Evolutionary conservation across 23 red algal species (phyloP).

Genomic region (Cyanidium caldarium): DNA sequence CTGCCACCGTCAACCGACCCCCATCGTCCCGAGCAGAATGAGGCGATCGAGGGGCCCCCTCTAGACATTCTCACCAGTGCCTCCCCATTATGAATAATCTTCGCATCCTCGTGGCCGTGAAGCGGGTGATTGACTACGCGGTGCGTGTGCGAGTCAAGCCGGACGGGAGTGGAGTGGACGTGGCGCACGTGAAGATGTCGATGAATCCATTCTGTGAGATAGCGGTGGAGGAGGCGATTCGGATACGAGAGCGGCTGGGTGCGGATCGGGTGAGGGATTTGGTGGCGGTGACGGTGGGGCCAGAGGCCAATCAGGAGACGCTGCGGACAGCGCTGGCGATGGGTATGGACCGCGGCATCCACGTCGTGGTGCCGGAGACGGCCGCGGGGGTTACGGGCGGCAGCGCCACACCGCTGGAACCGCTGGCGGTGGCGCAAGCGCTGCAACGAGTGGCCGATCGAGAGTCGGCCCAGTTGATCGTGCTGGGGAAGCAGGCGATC

Average conservation of each 20-base stretch:
- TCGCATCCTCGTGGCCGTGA: constrained; percentile 51
- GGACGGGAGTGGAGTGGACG: constrained; percentile 59
- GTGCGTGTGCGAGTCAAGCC: constrained; percentile 63
- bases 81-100: no score
- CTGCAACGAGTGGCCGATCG: constrained; percentile 26
- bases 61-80: no score
- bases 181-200: constrained; percentile 55
- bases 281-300: constrained; percentile 57
- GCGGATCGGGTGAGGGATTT: constrained; percentile 31
- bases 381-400: background rate
- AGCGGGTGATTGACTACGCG: constrained; percentile 77
- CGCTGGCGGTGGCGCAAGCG: constrained; percentile 32
- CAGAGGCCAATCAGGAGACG: constrained; percentile 44
- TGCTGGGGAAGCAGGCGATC: constrained; percentile 94
- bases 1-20: no score
- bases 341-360: constrained; percentile 68
- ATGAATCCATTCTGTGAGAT: constrained; percentile 99
- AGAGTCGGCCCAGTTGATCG: constrained; percentile 24
- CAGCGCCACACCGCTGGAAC: constrained; percentile 14
- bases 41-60: no score
- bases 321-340: constrained; percentile 78
- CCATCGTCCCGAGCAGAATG: no score
- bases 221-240: constrained; percentile 81
- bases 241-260: constrained; percentile 28
- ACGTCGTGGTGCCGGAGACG: constrained; percentile 16